Percentiles rank a stretch among this genome's conserved stretches.
These are phyloP conservation scores for Ophiocordyceps unilateralis DNA, from an alignment of 2,329 filamentous ascomycete genomes.

Conservation along the genomic window DNA sequence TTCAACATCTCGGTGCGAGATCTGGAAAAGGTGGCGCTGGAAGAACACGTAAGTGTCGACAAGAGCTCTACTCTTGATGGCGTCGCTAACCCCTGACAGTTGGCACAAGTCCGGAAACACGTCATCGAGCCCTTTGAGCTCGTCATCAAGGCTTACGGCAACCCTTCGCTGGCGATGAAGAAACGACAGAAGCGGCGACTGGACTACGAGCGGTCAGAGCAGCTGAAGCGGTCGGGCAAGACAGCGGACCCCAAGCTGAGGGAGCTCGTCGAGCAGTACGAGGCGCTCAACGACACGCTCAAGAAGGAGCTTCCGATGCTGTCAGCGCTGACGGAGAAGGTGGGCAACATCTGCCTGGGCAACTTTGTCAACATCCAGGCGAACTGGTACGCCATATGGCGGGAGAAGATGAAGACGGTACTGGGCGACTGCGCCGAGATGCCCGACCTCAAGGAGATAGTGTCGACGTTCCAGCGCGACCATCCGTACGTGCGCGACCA, in stretches of 20 bases:
- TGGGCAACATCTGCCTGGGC: slow-evolving; percentile 67
- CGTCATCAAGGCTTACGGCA: slow-evolving; percentile 63
- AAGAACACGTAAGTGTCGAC: slow-evolving; percentile 56
- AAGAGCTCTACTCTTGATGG: background rate
- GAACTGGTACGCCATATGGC: slow-evolving; percentile 69
- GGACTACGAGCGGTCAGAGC: slow-evolving; percentile 70
- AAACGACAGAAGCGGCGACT: slow-evolving; percentile 86
- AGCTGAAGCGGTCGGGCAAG: slow-evolving; percentile 63
- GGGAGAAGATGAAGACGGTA: slow-evolving; percentile 62
- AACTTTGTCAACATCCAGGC: slow-evolving; percentile 76
- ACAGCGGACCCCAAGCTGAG: slow-evolving; percentile 73
- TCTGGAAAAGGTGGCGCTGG: slow-evolving; percentile 64
- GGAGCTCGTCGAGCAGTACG: slow-evolving; percentile 76
- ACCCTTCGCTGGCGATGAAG: slow-evolving; percentile 77
- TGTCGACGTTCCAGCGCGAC: slow-evolving; percentile 62
- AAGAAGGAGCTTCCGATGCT: slow-evolving; percentile 84
- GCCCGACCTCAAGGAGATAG: slow-evolving; percentile 54
- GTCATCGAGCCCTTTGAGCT: slow-evolving; percentile 74
- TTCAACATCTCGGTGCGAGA: slow-evolving; percentile 80
- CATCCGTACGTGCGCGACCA: slow-evolving; percentile 61
- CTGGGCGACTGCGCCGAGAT: slow-evolving; percentile 46
- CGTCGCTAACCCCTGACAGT: slow-evolving; percentile 15
- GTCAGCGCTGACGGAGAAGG: slow-evolving; percentile 61
- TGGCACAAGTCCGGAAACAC: slow-evolving; percentile 54
- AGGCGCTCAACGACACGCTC: slow-evolving; percentile 78